Conservation (phyloP, 768 basidiomycete genomes). For the Stropharia rugosoannulata region DNA sequence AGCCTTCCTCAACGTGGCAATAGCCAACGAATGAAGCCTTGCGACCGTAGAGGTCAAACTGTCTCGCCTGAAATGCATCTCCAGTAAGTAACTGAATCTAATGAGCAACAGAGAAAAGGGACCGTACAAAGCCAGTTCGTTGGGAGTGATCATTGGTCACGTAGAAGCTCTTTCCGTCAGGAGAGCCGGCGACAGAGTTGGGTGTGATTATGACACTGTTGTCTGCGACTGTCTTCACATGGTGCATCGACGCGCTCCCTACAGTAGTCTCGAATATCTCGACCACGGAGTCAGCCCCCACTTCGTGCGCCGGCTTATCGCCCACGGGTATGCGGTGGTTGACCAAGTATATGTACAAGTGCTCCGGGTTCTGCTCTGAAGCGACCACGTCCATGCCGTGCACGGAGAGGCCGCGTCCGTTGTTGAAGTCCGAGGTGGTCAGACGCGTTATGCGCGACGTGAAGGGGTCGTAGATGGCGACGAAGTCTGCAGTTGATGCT, state of each 20-base stretch:
- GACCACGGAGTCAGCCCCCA: constrained; percentile 71
- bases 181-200: constrained; percentile 65
- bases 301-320: constrained; percentile 28
- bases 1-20: constrained; percentile 61
- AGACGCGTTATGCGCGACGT: constrained; percentile 46
- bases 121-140: constrained; percentile 54
- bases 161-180: constrained; percentile 63
- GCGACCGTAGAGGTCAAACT: constrained; percentile 24
- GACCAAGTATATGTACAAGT: constrained; percentile 67
- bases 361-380: constrained; percentile 42
- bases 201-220: constrained; percentile 54
- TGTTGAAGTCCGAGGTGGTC: constrained; percentile 35
- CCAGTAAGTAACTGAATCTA: neutral
- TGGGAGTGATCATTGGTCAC: constrained; percentile 66
- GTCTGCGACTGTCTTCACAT: constrained; percentile 61
- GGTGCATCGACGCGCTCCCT: constrained; percentile 42
- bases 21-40: constrained; percentile 55
- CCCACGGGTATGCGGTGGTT: constrained; percentile 62
- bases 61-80: neutral
- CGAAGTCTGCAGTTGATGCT: constrained; percentile 45
- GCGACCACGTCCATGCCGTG: constrained; percentile 73
- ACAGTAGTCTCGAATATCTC: constrained; percentile 64
- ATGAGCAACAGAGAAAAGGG: neutral
- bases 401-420: constrained; percentile 43
- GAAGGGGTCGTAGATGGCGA: constrained; percentile 55